Evolutionary conservation across 2,329 filamentous ascomycete species (phyloP).

Genomic region (Aurifilum marmelostoma): DNA sequence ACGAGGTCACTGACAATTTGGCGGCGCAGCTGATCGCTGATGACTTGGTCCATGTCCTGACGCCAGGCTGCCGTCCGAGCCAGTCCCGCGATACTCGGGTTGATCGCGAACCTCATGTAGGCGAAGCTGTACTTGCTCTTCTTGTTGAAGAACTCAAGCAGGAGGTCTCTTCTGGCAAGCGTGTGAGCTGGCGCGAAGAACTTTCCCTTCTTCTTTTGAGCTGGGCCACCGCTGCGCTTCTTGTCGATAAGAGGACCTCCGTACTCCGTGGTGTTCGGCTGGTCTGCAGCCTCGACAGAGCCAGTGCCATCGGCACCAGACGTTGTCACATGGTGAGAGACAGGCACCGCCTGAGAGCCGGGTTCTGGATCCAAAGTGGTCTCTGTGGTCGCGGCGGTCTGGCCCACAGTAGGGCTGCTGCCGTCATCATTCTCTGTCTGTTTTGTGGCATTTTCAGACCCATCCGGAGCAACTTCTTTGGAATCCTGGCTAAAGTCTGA

Average conservation of each 20-base stretch:
- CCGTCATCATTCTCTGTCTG: neutral
- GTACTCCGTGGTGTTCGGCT: neutral
- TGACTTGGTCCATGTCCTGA: conserved; percentile 57
- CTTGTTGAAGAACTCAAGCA: conserved; percentile 33
- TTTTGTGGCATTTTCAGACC: conserved; percentile 6
- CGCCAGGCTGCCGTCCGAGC: conserved; percentile 47
- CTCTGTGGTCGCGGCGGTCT: neutral
- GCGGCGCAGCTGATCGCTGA: conserved; percentile 55
- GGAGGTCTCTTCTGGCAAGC: conserved; percentile 40
- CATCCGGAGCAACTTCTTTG: conserved; percentile 1
- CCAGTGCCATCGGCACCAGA: neutral
- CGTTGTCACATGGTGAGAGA: neutral
- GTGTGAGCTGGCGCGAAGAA: conserved; percentile 37
- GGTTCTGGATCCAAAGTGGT: neutral
- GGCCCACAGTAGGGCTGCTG: neutral
- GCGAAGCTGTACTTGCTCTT: conserved; percentile 29
- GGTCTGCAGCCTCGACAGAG: neutral
- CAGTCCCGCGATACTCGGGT: conserved; percentile 18
- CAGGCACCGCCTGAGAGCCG: neutral
- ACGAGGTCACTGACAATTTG: conserved; percentile 51
- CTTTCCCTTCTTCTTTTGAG: conserved; percentile 18
- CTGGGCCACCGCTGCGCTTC: neutral
- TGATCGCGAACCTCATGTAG: conserved; percentile 29
- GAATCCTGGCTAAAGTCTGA: conserved; percentile 25
- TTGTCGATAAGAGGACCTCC: neutral